Evolutionary conservation across 1,139 yeast species (phyloP).

Genomic region (Chernovozyma sophiae-reginae): DNA sequence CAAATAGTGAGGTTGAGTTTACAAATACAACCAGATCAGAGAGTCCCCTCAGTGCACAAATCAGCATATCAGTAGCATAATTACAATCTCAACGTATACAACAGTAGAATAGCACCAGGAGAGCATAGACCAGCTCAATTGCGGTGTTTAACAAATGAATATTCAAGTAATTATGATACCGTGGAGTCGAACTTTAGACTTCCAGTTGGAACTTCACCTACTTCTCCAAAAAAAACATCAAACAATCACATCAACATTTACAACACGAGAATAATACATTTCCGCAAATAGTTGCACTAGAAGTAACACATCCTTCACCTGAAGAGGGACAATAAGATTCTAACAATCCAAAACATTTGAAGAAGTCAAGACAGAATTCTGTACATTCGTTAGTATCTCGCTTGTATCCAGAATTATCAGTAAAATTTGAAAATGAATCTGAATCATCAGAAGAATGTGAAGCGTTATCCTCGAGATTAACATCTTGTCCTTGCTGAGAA

Average conservation of each 20-base stretch:
- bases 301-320: constrained; percentile 40
- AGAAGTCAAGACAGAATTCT: constrained; percentile 39
- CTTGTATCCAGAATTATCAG: constrained; percentile 34
- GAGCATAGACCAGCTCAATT: no score
- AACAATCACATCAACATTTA: constrained; percentile 26
- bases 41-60: no score
- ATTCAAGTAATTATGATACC: no score
- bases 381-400: constrained; percentile 38
- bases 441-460: constrained; percentile 1
- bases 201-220: no score
- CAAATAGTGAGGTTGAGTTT: no score
- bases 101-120: no score
- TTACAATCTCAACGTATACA: no score
- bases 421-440: constrained; percentile 7
- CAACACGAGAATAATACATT: constrained; percentile 34
- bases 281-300: constrained; percentile 36
- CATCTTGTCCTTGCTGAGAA: not conserved
- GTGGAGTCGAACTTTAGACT: no score
- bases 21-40: no score
- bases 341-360: constrained; percentile 39
- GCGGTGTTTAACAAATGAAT: no score
- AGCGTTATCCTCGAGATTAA: not conserved
- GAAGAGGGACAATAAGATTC: constrained; percentile 40
- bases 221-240: no score
- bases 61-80: no score